phyloP scores from a whole-genome alignment of 441 rosid species.

The Capsella rubella region DNA sequence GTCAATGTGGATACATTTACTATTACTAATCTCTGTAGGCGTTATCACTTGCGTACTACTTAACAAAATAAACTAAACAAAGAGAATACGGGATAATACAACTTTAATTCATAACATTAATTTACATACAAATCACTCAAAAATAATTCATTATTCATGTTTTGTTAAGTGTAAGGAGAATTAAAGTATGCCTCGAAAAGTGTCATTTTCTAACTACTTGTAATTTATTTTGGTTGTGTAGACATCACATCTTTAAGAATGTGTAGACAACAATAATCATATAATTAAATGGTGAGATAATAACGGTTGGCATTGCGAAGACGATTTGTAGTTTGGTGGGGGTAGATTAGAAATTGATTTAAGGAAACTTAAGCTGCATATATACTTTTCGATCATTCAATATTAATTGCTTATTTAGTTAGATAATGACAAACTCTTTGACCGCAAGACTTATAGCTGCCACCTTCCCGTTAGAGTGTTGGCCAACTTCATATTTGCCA shows the following conservation, averaged over 20 bases:
- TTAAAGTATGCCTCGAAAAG: not conserved
- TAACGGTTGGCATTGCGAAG: not conserved
- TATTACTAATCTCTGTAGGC: not conserved
- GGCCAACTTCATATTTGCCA: constrained; percentile 19
- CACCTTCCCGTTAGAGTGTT: constrained; percentile 13
- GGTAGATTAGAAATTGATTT: constrained; percentile 35
- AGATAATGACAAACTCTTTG: constrained; percentile 31
- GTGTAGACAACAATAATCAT: not conserved
- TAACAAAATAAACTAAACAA: not conserved
- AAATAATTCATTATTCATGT: not conserved
- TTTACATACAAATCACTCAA: not conserved
- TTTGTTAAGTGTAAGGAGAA: too few species aligned
- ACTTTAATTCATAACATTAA: not conserved
- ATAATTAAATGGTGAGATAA: constrained; percentile 16
- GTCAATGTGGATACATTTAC: not conserved
- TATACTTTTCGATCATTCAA: not conserved
- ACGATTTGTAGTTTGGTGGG: constrained; percentile 40
- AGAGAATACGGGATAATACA: not conserved
- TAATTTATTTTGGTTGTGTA: not conserved
- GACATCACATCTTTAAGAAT: constrained; percentile 5
- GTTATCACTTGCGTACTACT: not conserved
- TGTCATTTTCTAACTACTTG: not conserved
- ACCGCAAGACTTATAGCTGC: constrained; percentile 25
- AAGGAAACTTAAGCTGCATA: not conserved
- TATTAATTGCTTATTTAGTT: constrained; percentile 16